A percentile compares a stretch with the other conserved stretches of the same genome.
Evolutionary conservation across 1,284 basidiomycete genomes (phyloP).

Genomic region (Sanguinoderma infundibulare): DNA sequence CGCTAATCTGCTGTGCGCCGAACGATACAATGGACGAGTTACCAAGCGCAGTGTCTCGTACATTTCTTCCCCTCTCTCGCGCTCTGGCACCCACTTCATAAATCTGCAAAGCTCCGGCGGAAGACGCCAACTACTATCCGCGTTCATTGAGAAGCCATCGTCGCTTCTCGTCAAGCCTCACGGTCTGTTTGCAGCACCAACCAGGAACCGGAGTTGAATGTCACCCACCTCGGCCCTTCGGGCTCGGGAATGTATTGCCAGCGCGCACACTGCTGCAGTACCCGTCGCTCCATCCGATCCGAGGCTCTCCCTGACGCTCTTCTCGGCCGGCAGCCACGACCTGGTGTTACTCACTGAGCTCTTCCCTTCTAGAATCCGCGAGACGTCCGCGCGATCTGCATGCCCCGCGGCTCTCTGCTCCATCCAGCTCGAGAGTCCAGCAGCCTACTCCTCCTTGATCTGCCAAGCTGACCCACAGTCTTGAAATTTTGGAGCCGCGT

Average conservation of each 20-base stretch:
- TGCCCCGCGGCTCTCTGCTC: not conserved
- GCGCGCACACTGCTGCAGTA: not conserved
- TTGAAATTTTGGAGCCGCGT: not conserved
- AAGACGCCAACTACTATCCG: not conserved
- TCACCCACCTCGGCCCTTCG: not conserved
- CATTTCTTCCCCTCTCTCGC: too few species aligned
- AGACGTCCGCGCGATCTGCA: not conserved
- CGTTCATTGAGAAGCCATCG: not conserved
- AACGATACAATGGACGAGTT: too few species aligned
- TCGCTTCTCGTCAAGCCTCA: not conserved
- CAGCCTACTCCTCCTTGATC: too few species aligned
- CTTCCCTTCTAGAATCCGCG: not conserved
- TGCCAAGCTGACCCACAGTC: not conserved
- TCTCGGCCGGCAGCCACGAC: not conserved
- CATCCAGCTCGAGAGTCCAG: not conserved
- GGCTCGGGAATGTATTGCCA: not conserved
- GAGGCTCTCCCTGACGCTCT: not conserved
- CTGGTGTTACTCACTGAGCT: not conserved
- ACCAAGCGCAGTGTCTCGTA: not conserved
- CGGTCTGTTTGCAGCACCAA: not conserved
- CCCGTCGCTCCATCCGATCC: not conserved
- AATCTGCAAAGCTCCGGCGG: not conserved
- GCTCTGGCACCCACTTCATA: not conserved
- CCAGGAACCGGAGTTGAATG: not conserved
- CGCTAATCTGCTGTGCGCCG: too few species aligned